These are phyloP conservation scores for Dictyostelium citrinum DNA, from an alignment of 78 protist genomes.

Conservation along the genomic window DNA sequence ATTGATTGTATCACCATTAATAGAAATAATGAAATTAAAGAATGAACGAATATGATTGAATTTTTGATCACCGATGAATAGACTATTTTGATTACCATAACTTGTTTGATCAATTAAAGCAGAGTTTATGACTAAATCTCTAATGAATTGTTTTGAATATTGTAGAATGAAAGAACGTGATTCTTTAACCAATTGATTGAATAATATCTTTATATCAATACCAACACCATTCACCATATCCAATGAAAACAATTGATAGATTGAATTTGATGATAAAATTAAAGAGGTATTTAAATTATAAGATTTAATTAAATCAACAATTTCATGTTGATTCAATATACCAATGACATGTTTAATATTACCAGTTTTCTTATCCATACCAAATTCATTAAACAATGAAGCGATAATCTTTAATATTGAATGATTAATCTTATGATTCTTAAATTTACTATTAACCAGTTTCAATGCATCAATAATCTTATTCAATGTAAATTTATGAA, in stretches of 20 bases:
- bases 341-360: background rate
- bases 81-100: background rate
- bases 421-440: background rate
- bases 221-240: background rate
- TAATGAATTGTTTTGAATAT: background rate
- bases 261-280: background rate
- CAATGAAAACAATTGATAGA: background rate
- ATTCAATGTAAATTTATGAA: background rate
- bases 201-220: background rate
- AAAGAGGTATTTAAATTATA: background rate
- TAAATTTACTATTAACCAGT: background rate
- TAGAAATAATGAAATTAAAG: background rate
- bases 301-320: background rate
- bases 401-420: background rate
- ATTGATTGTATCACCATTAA: background rate
- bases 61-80: background rate
- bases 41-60: background rate
- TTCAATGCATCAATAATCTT: background rate
- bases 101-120: background rate
- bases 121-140: background rate
- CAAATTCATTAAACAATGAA: background rate
- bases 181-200: background rate
- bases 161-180: background rate
- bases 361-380: background rate
- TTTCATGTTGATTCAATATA: background rate